These are phyloP conservation scores for Colletotrichum melonis DNA, from an alignment of 2,329 filamentous ascomycete genomes.

Conservation along the genomic window DNA sequence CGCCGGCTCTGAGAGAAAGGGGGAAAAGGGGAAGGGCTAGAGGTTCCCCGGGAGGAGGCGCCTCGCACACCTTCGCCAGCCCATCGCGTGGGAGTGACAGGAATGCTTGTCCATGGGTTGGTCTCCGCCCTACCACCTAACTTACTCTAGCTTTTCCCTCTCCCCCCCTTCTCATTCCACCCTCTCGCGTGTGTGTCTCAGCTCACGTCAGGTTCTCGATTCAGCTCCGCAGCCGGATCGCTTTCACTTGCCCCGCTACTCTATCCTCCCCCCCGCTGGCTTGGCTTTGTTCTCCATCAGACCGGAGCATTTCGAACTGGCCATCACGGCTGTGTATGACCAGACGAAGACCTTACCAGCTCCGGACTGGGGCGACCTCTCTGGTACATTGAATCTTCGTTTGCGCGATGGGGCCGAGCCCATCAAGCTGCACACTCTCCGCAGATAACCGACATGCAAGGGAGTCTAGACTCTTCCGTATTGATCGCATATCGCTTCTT, in stretches of 20 bases:
- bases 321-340: neutral
- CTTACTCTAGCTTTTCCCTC: neutral
- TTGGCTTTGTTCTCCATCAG: neutral
- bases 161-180: neutral
- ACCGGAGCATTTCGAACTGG: neutral
- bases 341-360: neutral
- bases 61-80: neutral
- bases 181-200: constrained; percentile 28
- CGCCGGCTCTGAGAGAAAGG: constrained; percentile 7
- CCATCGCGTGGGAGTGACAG: neutral
- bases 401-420: neutral
- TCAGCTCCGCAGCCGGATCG: constrained; percentile 20
- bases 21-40: neutral
- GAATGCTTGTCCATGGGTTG: constrained; percentile 8
- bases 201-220: constrained; percentile 18
- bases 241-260: neutral
- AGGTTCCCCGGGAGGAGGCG: neutral
- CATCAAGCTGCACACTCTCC: neutral
- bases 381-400: neutral
- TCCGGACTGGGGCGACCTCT: neutral
- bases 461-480: neutral
- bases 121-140: neutral
- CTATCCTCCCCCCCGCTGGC: neutral
- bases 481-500: neutral
- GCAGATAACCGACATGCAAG: neutral